phyloP scores from a whole-genome alignment of 768 basidiomycete species.

The Russula griseocarnosa region DNA sequence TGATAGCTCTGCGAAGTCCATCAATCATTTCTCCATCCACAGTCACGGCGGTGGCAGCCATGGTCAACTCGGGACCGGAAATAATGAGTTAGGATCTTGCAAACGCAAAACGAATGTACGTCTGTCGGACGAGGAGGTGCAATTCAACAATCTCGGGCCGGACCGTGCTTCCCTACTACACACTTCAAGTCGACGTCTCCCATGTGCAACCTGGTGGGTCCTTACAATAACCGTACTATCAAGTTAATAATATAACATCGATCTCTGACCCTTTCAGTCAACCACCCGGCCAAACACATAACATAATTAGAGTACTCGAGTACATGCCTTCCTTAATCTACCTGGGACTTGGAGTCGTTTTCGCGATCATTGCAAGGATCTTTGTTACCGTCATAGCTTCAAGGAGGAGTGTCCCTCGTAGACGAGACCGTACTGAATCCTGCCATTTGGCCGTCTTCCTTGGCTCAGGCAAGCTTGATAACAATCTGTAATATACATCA shows the following conservation, averaged over 20 bases:
- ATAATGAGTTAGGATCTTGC: too few species aligned
- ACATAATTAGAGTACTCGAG: too few species aligned
- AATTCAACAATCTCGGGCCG: too few species aligned
- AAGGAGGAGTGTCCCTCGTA: constrained; percentile 27
- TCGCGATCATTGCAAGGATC: constrained; percentile 23
- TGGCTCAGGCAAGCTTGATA: constrained; percentile 69
- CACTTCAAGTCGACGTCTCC: too few species aligned
- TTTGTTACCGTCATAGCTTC: constrained; percentile 29
- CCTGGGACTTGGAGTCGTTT: constrained; percentile 1
- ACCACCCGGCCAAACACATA: too few species aligned
- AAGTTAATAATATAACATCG: neutral
- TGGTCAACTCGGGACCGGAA: neutral
- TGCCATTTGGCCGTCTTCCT: constrained; percentile 78
- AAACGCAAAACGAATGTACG: too few species aligned
- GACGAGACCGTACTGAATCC: constrained; percentile 26
- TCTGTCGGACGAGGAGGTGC: too few species aligned
- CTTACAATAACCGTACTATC: too few species aligned
- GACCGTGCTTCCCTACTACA: too few species aligned
- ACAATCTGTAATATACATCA: neutral
- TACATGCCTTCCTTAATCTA: constrained; percentile 8
- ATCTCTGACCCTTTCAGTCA: neutral
- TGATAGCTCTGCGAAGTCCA: constrained; percentile 57
- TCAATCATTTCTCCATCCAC: constrained; percentile 52
- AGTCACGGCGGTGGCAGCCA: constrained; percentile 16
- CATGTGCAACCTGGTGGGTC: too few species aligned